Percentiles rank a stretch among this genome's conserved stretches.
These are phyloP conservation scores for Lipomyces spencermartinsiae DNA, from an alignment of 805 yeast genomes.

Conservation along the genomic window DNA sequence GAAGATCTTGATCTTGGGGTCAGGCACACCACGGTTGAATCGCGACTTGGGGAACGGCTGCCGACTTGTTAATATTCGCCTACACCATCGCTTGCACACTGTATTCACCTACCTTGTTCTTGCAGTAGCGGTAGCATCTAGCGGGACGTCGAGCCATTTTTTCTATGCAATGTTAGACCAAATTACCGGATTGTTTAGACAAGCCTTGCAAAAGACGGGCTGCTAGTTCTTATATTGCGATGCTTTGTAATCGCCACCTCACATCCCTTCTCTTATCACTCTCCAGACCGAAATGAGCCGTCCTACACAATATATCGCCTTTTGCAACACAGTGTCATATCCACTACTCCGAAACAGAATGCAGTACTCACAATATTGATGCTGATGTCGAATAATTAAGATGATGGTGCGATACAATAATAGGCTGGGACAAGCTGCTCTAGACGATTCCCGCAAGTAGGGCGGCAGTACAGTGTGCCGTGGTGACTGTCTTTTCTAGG, in stretches of 20 bases:
- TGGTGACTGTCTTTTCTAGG: conserved; percentile 2
- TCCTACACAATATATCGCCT: not conserved
- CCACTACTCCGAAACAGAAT: not conserved
- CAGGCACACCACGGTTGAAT: conserved; percentile 99
- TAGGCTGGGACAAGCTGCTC: not conserved
- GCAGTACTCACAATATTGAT: not conserved
- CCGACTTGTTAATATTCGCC: not conserved
- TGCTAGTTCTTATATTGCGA: not conserved
- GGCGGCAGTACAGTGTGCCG: not conserved
- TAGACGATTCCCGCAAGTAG: not conserved
- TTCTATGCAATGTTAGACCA: conserved; percentile 38
- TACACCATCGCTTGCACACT: not conserved
- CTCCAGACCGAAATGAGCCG: not conserved
- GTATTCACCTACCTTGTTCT: conserved; percentile 70
- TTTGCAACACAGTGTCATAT: not conserved
- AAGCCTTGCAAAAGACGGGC: not conserved
- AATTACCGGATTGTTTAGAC: not conserved
- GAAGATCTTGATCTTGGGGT: conserved; percentile 98
- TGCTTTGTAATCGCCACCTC: not conserved
- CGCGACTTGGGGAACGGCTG: conserved; percentile 99
- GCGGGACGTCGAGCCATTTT: conserved; percentile 99
- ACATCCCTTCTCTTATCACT: not conserved
- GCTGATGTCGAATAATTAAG: not conserved
- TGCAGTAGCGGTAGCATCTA: conserved; percentile 99
- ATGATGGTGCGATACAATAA: not conserved